A percentile compares a stretch with the other conserved stretches of the same genome.
Conservation (phyloP, 345 rosid species). For the Eucalyptus regnans region DNA sequence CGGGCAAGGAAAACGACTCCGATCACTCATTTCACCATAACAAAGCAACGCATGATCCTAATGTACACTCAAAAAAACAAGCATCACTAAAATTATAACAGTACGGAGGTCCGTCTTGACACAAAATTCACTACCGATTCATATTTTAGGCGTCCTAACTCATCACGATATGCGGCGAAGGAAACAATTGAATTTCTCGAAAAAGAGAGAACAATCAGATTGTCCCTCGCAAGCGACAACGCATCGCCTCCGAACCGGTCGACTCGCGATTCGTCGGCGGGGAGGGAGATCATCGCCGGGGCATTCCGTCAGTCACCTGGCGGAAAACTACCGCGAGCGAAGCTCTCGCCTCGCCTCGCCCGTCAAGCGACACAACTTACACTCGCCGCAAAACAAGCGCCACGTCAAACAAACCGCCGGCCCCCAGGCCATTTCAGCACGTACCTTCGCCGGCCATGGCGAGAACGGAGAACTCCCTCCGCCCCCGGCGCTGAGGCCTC, state of each 20-base stretch:
- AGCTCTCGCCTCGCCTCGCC: not conserved
- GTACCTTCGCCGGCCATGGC: conserved; percentile 70
- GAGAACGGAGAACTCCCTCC: conserved; percentile 59
- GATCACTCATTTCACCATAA: not conserved
- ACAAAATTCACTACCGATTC: not conserved
- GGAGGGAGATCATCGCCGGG: not conserved
- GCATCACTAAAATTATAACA: not conserved
- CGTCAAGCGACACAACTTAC: not conserved
- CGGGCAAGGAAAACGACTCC: not conserved
- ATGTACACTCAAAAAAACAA: not conserved
- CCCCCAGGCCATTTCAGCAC: not conserved
- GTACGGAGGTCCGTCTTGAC: not conserved
- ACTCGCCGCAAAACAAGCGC: not conserved
- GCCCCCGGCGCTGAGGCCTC: conserved; percentile 6
- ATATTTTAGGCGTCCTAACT: not conserved
- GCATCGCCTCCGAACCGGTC: not conserved
- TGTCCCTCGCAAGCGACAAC: not conserved
- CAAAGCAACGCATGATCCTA: not conserved
- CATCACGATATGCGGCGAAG: not conserved
- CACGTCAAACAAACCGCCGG: not conserved
- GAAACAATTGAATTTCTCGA: not conserved
- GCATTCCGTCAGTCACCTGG: conserved; percentile 10
- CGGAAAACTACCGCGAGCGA: not conserved
- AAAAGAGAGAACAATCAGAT: not conserved
- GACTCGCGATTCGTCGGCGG: not conserved